A percentile compares a stretch with the other conserved stretches of the same genome.
Evolutionary conservation across 2,329 filamentous ascomycete species (phyloP).

Genomic region (Scedosporium apiospermum): DNA sequence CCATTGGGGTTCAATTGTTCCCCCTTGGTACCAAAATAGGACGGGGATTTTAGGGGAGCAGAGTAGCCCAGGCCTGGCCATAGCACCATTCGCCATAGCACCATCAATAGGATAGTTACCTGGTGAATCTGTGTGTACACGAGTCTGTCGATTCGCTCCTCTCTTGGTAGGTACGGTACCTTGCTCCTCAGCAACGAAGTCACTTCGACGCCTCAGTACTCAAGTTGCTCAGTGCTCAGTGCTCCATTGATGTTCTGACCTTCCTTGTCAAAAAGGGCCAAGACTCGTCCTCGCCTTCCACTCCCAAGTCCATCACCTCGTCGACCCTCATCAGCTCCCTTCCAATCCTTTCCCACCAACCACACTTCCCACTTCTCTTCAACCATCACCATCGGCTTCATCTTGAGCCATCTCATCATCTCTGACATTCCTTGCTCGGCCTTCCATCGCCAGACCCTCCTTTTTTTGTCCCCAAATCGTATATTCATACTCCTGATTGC

Average conservation of each 20-base stretch:
- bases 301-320: conserved; percentile 14
- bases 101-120: not conserved
- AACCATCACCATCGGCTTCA: conserved; percentile 11
- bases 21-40: not conserved
- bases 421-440: conserved; percentile 26
- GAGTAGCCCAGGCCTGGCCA: no score
- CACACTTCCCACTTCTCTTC: conserved; percentile 14
- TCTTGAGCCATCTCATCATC: conserved; percentile 15
- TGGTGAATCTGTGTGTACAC: not conserved
- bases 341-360: conserved; percentile 28
- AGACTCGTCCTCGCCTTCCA: conserved; percentile 29
- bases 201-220: not conserved
- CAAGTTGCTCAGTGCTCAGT: not conserved
- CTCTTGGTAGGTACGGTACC: not conserved
- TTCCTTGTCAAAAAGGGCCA: conserved; percentile 9
- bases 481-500: not conserved
- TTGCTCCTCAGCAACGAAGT: not conserved
- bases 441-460: conserved; percentile 22
- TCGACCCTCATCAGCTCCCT: conserved; percentile 25
- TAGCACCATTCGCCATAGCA: not conserved
- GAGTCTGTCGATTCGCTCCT: not conserved
- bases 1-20: not conserved
- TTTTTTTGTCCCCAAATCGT: conserved; percentile 15
- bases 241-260: not conserved
- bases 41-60: not conserved